Conservation (phyloP, 306 rosid genomes). For the Corylus heterophylla region DNA sequence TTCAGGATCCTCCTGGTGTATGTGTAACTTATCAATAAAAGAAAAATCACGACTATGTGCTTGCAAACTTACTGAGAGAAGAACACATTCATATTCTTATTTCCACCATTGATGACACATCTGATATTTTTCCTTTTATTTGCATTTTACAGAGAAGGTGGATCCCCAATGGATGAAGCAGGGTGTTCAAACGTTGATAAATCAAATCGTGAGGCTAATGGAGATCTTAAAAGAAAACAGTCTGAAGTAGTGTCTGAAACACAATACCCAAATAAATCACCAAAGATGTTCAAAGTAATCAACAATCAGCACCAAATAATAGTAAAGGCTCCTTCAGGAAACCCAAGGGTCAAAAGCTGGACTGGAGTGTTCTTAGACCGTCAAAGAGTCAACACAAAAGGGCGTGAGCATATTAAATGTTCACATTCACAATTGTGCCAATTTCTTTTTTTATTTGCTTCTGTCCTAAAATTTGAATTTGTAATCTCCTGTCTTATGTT, state of each 20-base stretch:
- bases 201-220: constrained; percentile 29
- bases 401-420: constrained; percentile 37
- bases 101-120: neutral
- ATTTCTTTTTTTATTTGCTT: neutral
- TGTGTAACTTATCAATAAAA: neutral
- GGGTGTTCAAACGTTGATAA: constrained; percentile 33
- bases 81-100: neutral
- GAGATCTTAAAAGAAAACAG: constrained; percentile 66
- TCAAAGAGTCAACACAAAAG: constrained; percentile 46
- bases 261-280: constrained; percentile 49
- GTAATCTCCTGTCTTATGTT: constrained; percentile 17
- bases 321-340: constrained; percentile 63
- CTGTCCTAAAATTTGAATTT: constrained; percentile 20
- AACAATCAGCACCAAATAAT: constrained; percentile 32
- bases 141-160: constrained; percentile 54
- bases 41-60: neutral
- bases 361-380: constrained; percentile 75
- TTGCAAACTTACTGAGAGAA: neutral
- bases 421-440: constrained; percentile 22
- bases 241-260: constrained; percentile 44
- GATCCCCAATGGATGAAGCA: constrained; percentile 40
- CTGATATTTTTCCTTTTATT: constrained; percentile 18
- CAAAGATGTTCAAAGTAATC: constrained; percentile 43
- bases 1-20: neutral
- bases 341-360: constrained; percentile 61